Evolutionary conservation across 768 basidiomycete genomes (phyloP).

Genomic region (Boletales sp.): DNA sequence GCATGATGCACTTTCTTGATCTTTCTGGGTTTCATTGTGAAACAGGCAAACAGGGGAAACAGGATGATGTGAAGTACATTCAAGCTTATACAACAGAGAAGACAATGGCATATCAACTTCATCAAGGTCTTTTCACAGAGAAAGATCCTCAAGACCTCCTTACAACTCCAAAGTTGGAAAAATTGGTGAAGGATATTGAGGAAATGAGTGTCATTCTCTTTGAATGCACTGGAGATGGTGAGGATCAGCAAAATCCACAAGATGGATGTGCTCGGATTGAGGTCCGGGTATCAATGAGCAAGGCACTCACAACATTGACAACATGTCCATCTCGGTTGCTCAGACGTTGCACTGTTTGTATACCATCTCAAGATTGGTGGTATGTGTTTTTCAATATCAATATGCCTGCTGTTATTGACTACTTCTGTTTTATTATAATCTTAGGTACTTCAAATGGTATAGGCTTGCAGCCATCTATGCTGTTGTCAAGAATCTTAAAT

Average conservation of each 20-base stretch:
- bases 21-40: too few relatives aligned
- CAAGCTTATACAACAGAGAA: slow-evolving; percentile 11
- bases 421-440: neutral
- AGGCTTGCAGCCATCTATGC: neutral
- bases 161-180: neutral
- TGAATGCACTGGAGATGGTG: neutral
- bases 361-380: neutral
- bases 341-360: neutral
- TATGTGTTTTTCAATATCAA: neutral
- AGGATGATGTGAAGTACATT: neutral
- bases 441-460: slow-evolving; percentile 8
- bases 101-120: slow-evolving; percentile 1
- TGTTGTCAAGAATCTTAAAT: neutral
- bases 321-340: too few relatives aligned
- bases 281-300: neutral
- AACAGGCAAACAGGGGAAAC: too few relatives aligned
- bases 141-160: neutral
- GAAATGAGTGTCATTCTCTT: neutral
- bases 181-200: neutral
- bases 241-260: neutral
- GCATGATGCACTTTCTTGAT: too few relatives aligned
- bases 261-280: slow-evolving; percentile 4
- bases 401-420: neutral
- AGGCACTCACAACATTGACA: neutral
- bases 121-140: neutral